phyloP scores from a whole-genome alignment of 2,329 filamentous ascomycete species.

The Claviceps paspali region DNA sequence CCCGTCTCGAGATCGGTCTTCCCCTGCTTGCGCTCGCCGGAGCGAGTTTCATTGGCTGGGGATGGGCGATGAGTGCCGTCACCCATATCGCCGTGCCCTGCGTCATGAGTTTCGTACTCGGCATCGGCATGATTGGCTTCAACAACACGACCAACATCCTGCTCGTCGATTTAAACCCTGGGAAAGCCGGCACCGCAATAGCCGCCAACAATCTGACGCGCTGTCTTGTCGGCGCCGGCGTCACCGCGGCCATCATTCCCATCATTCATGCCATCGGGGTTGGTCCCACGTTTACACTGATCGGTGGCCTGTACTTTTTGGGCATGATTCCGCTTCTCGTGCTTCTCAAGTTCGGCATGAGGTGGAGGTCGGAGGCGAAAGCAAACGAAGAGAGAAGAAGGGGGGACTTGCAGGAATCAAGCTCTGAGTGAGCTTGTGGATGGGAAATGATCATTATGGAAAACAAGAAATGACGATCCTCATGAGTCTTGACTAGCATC shows the following conservation, averaged over 20 bases:
- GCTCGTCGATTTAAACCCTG: constrained; percentile 40
- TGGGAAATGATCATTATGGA: too few species aligned
- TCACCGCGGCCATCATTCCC: constrained; percentile 34
- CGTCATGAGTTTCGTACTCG: constrained; percentile 30
- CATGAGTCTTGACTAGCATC: too few species aligned
- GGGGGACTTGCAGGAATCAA: too few species aligned
- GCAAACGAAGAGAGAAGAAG: constrained; percentile 13
- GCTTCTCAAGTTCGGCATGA: constrained; percentile 26
- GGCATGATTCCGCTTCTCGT: constrained; percentile 24
- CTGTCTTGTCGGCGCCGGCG: constrained; percentile 38
- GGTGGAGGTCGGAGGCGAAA: constrained; percentile 24
- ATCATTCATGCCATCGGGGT: constrained; percentile 34
- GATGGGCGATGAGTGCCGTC: constrained; percentile 31
- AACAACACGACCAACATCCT: constrained; percentile 38
- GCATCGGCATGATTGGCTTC: constrained; percentile 35
- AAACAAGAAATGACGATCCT: too few species aligned
- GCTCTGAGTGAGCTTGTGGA: too few species aligned
- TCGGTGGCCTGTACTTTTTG: constrained; percentile 26
- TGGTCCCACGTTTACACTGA: constrained; percentile 36
- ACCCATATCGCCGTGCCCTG: constrained; percentile 30
- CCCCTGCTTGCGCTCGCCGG: constrained; percentile 36
- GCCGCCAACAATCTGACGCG: constrained; percentile 41
- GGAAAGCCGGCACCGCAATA: constrained; percentile 35
- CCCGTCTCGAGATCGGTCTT: constrained; percentile 31
- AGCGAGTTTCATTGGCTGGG: constrained; percentile 31